These are phyloP conservation scores for Cercospora berteroae DNA, from an alignment of 2,329 filamentous ascomycete species.

Conservation along the genomic window DNA sequence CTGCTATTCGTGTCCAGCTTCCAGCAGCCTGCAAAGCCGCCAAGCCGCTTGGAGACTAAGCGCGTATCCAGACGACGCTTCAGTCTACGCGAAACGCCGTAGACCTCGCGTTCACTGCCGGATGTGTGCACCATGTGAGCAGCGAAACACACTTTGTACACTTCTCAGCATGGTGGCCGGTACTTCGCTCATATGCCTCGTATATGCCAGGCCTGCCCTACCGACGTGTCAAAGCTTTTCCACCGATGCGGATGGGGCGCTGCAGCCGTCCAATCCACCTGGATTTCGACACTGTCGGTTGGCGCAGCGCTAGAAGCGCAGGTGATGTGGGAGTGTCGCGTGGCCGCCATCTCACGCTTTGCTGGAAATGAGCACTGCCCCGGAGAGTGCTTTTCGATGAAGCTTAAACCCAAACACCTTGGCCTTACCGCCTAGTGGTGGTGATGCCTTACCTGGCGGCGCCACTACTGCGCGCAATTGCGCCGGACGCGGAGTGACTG, in stretches of 20 bases:
- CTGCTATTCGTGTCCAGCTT: neutral
- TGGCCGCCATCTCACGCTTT: constrained; percentile 16
- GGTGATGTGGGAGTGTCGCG: constrained; percentile 13
- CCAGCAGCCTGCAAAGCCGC: neutral
- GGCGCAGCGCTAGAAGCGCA: constrained; percentile 19
- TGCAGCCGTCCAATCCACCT: constrained; percentile 12
- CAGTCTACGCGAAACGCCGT: neutral
- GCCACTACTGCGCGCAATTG: neutral
- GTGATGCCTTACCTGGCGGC: neutral
- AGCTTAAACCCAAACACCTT: constrained; percentile 11
- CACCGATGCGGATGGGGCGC: neutral
- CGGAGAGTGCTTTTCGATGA: constrained; percentile 13
- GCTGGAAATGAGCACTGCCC: constrained; percentile 12
- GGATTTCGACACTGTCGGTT: constrained; percentile 1
- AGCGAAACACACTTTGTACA: neutral
- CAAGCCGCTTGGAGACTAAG: neutral
- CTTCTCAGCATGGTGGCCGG: neutral
- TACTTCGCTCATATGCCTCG: neutral
- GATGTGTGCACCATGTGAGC: neutral
- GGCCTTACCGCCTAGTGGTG: neutral
- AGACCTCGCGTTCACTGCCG: constrained; percentile 7
- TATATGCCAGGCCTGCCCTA: constrained; percentile 8
- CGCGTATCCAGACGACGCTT: neutral
- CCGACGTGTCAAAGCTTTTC: neutral
- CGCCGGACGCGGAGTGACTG: neutral